A percentile compares a stretch with the other conserved stretches of the same genome.
phyloP scores from a whole-genome alignment of 768 basidiomycete genomes.

The Phylloporus scabripes region DNA sequence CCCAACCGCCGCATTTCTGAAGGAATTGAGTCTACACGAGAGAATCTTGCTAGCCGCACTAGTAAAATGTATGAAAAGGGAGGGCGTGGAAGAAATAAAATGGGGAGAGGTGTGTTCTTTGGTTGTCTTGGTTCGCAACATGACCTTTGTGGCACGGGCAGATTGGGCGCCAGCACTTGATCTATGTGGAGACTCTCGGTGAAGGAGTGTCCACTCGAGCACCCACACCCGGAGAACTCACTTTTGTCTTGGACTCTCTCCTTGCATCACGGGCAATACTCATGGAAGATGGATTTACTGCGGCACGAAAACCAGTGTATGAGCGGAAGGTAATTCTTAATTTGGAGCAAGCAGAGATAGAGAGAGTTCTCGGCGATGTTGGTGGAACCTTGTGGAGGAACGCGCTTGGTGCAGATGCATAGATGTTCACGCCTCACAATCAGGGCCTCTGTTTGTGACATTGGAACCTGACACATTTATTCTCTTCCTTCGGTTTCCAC shows the following conservation, averaged over 20 bases:
- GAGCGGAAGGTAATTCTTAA: slow-evolving; percentile 78
- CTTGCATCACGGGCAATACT: slow-evolving; percentile 73
- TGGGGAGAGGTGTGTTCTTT: slow-evolving; percentile 64
- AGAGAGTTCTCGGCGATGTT: slow-evolving; percentile 77
- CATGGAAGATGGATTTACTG: slow-evolving; percentile 56
- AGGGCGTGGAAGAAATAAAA: slow-evolving; percentile 83
- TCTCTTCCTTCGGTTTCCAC: not conserved
- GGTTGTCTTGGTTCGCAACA: not conserved
- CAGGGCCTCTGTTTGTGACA: not conserved
- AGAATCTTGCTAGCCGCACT: slow-evolving; percentile 81
- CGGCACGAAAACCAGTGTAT: slow-evolving; percentile 48
- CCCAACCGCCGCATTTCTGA: slow-evolving; percentile 79
- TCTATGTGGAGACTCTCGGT: slow-evolving; percentile 60
- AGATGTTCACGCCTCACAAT: not conserved
- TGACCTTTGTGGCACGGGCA: slow-evolving; percentile 22
- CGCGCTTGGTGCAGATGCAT: slow-evolving; percentile 25
- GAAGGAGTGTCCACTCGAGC: slow-evolving; percentile 52
- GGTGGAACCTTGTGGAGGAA: slow-evolving; percentile 68
- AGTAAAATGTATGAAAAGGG: slow-evolving; percentile 73
- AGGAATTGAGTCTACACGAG: slow-evolving; percentile 82
- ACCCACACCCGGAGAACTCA: slow-evolving; percentile 60
- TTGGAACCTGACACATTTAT: not conserved
- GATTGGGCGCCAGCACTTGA: slow-evolving; percentile 73
- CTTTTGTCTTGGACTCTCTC: slow-evolving; percentile 67
- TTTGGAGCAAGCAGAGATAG: slow-evolving; percentile 78